A percentile compares a stretch with the other conserved stretches of the same genome.
Conservation (phyloP, 805 yeast genomes). For the Cyberlindnera samutprakarnensis region DNA sequence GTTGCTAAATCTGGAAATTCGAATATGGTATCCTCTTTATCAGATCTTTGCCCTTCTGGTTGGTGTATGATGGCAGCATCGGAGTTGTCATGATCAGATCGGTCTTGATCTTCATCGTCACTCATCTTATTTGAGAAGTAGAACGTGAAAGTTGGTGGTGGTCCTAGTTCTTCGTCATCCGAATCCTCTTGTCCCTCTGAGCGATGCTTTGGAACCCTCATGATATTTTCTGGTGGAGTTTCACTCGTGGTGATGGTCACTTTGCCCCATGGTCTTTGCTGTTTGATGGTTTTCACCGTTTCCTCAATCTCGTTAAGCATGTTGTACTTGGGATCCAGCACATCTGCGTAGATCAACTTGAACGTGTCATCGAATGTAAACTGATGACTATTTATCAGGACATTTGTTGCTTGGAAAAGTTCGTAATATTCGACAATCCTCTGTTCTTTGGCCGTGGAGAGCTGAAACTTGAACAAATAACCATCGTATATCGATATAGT, state of each 20-base stretch:
- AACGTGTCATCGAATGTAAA: slow-evolving; percentile 9
- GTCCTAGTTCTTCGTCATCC: slow-evolving; percentile 14
- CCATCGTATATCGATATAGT: slow-evolving; percentile 12
- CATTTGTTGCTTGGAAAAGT: slow-evolving; percentile 10
- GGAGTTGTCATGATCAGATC: background rate
- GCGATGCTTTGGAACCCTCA: slow-evolving; percentile 17
- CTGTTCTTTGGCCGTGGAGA: slow-evolving; percentile 2
- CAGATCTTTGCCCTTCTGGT: background rate
- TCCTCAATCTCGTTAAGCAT: slow-evolving; percentile 7
- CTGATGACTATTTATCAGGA: slow-evolving; percentile 10
- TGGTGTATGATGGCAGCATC: background rate
- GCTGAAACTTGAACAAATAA: slow-evolving; percentile 7
- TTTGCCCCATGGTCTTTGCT: slow-evolving; percentile 1
- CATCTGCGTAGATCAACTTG: slow-evolving; percentile 15
- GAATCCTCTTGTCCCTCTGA: slow-evolving; percentile 10
- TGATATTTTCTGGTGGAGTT: slow-evolving; percentile 20
- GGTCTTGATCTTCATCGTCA: slow-evolving; percentile 1
- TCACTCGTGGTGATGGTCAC: slow-evolving; percentile 14
- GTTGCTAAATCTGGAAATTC: background rate
- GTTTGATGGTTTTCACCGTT: background rate
- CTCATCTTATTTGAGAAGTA: slow-evolving; percentile 10
- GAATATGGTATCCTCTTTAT: background rate
- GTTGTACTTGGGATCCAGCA: slow-evolving; percentile 16
- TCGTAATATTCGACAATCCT: slow-evolving; percentile 9
- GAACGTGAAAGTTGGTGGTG: slow-evolving; percentile 20